Percentiles rank a stretch among this genome's conserved stretches.
These are phyloP conservation scores for Plasmopara muralis DNA, from an alignment of 352 stramenopile species.

Conservation along the genomic window DNA sequence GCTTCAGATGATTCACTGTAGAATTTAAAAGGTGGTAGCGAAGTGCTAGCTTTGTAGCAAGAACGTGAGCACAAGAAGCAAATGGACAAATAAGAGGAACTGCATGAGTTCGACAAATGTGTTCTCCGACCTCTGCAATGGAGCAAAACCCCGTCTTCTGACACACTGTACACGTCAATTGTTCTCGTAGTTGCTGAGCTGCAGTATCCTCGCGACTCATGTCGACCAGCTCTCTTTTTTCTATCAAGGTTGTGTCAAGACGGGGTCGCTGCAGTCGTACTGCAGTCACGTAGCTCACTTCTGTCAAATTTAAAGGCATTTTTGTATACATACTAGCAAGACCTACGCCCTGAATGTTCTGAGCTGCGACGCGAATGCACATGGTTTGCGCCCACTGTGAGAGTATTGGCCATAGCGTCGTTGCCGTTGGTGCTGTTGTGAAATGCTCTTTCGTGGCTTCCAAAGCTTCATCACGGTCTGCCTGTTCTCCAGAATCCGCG, in stretches of 20 bases:
- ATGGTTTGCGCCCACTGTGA: conserved; percentile 35
- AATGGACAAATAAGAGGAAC: conserved; percentile 76
- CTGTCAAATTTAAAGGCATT: conserved; percentile 40
- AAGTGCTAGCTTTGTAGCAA: conserved; percentile 54
- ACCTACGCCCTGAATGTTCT: conserved; percentile 57
- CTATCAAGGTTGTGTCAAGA: conserved; percentile 36
- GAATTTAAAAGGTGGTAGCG: conserved; percentile 75
- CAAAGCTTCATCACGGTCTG: not conserved
- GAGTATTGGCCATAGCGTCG: conserved; percentile 63
- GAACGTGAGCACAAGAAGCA: conserved; percentile 55
- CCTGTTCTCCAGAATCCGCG: not conserved
- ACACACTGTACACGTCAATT: conserved; percentile 58
- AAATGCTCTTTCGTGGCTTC: not conserved
- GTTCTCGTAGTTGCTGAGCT: conserved; percentile 13
- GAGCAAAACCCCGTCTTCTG: conserved; percentile 16
- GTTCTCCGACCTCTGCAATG: conserved; percentile 36
- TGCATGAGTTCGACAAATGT: conserved; percentile 47
- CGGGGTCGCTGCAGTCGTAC: conserved; percentile 31
- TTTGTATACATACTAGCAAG: conserved; percentile 49
- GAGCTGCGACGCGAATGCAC: conserved; percentile 44
- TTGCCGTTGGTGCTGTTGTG: conserved; percentile 25
- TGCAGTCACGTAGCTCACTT: conserved; percentile 53
- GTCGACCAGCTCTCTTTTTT: conserved; percentile 25
- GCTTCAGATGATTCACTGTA: conserved; percentile 44
- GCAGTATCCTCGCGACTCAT: conserved; percentile 45